Base-by-base conservation (phyloP, 2,329 filamentous ascomycete species). In the Aspergillus fructus region DNA sequence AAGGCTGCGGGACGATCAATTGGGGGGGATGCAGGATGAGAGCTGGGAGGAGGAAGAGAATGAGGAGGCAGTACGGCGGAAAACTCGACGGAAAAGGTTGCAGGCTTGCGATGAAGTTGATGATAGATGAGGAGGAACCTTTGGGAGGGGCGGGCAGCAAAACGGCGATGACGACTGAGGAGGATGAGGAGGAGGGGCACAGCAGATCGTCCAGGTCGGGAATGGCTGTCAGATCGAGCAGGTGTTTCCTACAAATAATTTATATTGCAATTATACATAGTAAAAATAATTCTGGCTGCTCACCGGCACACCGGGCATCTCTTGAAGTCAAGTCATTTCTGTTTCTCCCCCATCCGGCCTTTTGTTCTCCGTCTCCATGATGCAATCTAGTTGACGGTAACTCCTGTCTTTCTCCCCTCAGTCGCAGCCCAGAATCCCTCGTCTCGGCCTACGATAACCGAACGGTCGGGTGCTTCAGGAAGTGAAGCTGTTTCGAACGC, bases 401-500 rank as follows among this genome's bases (percentile, higher is more conserved):
- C 8, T 30, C 9, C 27, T 30, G 27, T 30, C 12, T 37, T 37
- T 37, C 34, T 37, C 12, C 34, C 15, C 34, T 37, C 12, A 51
- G 34, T 39, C 34, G 33, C n/a, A 41, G 17, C 27, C 24, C 40
- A 30, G 27, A 9, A 30, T 30, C 27, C 27, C 27, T 9, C 27
- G 9, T 30, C 27, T 30, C 9, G 27, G 33, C 53, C 48, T 52
- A 30, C 47, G 42, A 60, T 60, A 58, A 55, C 59, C 59, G 59
- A 59, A 46, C 54, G 48, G 54, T 61, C 61, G 61, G 61, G 56
- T 59, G 45, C 55, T 60, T 62, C 62, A 62, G 56, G 59, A 58
- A 52, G 45, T 13, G 23, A 19, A 47, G 30, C 53, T 60, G 4
- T 30, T 17, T 30, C 24, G 19, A 24, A 27, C 21, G 15, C 42